phyloP scores from a whole-genome alignment of 2,329 filamentous ascomycete species.

The Pyrenochaeta sp. region DNA sequence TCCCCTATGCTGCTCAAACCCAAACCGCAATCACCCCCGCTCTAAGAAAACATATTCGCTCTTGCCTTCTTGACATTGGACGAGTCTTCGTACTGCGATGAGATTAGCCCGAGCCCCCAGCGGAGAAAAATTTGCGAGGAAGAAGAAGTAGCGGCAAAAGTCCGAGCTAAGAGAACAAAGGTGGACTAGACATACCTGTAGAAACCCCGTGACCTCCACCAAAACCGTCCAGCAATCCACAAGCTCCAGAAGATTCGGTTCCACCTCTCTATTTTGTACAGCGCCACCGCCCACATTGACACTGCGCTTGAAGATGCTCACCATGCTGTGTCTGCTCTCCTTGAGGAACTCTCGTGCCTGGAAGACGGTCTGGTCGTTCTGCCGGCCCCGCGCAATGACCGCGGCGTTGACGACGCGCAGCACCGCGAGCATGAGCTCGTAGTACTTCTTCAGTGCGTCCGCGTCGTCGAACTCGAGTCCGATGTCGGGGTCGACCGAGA shows the following conservation, averaged over 20 bases:
- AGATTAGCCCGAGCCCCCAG: slow-evolving; percentile 12
- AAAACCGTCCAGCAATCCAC: slow-evolving; percentile 86
- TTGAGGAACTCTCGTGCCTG: slow-evolving; percentile 81
- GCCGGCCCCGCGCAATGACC: slow-evolving; percentile 79
- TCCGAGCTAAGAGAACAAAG: neutral
- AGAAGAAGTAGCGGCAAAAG: neutral
- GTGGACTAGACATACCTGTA: slow-evolving; percentile 72
- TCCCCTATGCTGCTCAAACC: no score
- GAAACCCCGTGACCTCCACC: slow-evolving; percentile 81
- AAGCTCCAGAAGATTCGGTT: slow-evolving; percentile 74
- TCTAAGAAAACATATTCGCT: slow-evolving; percentile 33
- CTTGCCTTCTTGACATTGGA: slow-evolving; percentile 27
- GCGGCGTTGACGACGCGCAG: slow-evolving; percentile 83
- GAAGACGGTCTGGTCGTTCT: slow-evolving; percentile 75
- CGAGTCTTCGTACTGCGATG: slow-evolving; percentile 37
- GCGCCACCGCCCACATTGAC: slow-evolving; percentile 70
- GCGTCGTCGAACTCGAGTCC: slow-evolving; percentile 77
- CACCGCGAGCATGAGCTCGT: slow-evolving; percentile 80
- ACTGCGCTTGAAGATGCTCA: slow-evolving; percentile 88
- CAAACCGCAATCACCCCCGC: no score
- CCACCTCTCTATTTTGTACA: slow-evolving; percentile 60
- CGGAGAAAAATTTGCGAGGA: neutral
- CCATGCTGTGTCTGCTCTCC: slow-evolving; percentile 82
- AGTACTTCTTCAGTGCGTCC: slow-evolving; percentile 79
- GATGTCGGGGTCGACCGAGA: slow-evolving; percentile 89